A percentile compares a stretch with the other conserved stretches of the same genome.
phyloP scores from a whole-genome alignment of 257 asterid species.

The Solanum bukasovii region DNA sequence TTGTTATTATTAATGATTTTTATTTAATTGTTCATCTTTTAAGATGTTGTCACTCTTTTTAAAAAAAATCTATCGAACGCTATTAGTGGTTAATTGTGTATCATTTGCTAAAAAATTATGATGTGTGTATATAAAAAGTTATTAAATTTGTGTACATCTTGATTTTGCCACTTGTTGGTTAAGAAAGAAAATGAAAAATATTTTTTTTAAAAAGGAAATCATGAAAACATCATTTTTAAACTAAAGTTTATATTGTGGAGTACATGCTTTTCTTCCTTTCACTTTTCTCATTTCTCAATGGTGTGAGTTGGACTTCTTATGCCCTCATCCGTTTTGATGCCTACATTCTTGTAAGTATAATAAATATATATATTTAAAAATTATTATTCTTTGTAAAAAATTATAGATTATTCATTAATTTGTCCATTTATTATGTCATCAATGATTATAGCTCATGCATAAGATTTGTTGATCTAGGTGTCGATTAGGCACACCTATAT shows the following conservation, averaged over 20 bases:
- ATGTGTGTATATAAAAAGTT: not conserved
- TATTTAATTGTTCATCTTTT: too few species aligned
- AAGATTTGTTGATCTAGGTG: not conserved
- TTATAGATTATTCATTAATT: not conserved
- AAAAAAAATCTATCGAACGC: accelerated
- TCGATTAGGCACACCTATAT: not conserved
- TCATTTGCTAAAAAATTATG: not conserved
- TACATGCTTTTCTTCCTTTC: slow-evolving; percentile 72
- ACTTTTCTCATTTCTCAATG: slow-evolving; percentile 66
- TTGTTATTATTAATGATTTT: not conserved
- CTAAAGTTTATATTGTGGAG: not conserved
- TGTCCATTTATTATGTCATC: not conserved
- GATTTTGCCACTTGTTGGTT: not conserved
- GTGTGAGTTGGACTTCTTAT: slow-evolving; percentile 69
- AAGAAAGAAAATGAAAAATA: not conserved
- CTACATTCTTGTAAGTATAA: slow-evolving; percentile 45
- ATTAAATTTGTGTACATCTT: not conserved
- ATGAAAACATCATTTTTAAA: not conserved
- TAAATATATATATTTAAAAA: too few species aligned
- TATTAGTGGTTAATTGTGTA: not conserved
- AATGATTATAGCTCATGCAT: not conserved
- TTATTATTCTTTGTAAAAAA: too few species aligned
- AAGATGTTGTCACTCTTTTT: too few species aligned
- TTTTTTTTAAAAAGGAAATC: not conserved
- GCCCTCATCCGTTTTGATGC: slow-evolving; percentile 65